phyloP scores from a whole-genome alignment of 768 basidiomycete species.

The Agrocybe pediades region DNA sequence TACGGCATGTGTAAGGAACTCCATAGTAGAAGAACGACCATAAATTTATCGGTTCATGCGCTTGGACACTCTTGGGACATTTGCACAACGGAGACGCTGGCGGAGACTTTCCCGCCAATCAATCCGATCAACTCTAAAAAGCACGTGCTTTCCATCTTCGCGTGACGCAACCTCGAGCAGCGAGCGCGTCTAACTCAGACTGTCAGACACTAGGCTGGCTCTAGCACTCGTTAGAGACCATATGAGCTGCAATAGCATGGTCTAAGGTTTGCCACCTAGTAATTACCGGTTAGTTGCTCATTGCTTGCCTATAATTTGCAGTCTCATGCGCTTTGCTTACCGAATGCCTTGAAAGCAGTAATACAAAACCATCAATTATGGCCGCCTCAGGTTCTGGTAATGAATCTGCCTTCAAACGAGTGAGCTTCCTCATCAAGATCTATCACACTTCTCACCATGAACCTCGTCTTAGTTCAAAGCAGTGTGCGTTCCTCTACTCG shows the following conservation, averaged over 20 bases:
- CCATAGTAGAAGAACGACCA: neutral
- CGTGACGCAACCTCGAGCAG: neutral
- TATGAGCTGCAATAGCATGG: no score
- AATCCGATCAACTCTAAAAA: neutral
- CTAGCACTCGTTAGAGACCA: no score
- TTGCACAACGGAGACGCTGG: neutral
- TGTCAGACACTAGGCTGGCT: no score
- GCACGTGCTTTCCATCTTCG: neutral
- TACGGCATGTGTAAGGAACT: no score
- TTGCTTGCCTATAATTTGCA: no score
- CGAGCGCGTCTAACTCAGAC: no score
- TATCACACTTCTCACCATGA: neutral
- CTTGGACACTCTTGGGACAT: neutral
- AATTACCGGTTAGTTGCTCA: no score
- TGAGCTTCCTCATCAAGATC: neutral
- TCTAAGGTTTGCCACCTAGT: no score
- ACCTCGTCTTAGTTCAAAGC: constrained; percentile 52
- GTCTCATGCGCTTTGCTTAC: no score
- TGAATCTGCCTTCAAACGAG: constrained; percentile 24
- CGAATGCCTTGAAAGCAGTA: no score
- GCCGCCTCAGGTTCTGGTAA: constrained; percentile 4
- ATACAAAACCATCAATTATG: no score
- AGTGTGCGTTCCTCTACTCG: constrained; percentile 81
- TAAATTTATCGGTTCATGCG: neutral
- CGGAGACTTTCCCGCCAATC: neutral